Evolutionary conservation across 805 yeast species (phyloP), one percentile per base, ranked within the genome.

Genomic region (Teunomyces gatunensis): DNA sequence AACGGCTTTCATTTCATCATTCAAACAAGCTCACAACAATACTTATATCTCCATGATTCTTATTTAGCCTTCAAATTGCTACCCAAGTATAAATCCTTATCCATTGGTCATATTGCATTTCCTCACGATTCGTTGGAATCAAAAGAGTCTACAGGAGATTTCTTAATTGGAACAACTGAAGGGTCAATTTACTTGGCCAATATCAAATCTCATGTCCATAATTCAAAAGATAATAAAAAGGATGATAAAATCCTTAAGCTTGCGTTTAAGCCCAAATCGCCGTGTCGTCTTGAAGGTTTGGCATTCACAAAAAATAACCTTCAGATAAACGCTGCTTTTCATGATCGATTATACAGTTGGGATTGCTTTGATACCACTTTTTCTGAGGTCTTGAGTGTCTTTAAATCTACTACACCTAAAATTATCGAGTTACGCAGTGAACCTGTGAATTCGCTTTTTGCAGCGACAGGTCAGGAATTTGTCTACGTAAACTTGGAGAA

Each of bases 241-340:
- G 75, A 71, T 42, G 75, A 71, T 44, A 69, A 65, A 47, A 58
- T 56, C 40, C 51, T 65, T 6, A 69, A 69, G 44, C 58, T 50
- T 18, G 60, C 65, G 0, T 68, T 57, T 48, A 61, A 59, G 21
- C 39, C 49, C 28, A 28, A 39, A 20, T 6, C 48, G 4, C 33
- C 46, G 6, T 33, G 34, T n/a, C 35, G 39, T 11, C 30, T 25
- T 9, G 33, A 32, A 17, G 37, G 42, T 10, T 35, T 46, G 11
- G 37, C 35, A 5, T 47, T 65, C n/a, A 13, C 42, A 25, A 58
- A 62, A 27, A 48, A 54, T 20, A 52, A 56, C 43, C 52, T 55
- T 17, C 60, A 59, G 46, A 60, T 69, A 12, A 60, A 59, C 25
- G 43, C 65, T 3, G 42, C 65, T 1, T 52, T 67, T 33, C 49